Conservation (phyloP, 1,284 basidiomycete genomes). For the Pterulicium gracile region DNA sequence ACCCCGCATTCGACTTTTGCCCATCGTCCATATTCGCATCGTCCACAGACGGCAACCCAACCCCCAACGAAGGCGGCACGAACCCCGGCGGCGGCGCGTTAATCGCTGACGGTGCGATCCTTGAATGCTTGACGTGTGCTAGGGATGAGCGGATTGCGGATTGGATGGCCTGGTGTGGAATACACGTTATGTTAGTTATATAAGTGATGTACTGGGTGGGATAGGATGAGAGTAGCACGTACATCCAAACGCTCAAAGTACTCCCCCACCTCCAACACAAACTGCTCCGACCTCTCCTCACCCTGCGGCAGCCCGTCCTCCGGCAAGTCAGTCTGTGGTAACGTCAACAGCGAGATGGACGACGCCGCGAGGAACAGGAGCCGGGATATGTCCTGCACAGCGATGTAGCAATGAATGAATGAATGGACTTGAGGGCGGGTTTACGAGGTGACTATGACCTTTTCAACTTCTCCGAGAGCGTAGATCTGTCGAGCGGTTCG, state of each 20-base stretch:
- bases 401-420: too few relatives aligned
- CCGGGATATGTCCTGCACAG: constrained; percentile 58
- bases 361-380: constrained; percentile 64
- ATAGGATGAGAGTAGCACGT: constrained; percentile 23
- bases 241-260: constrained; percentile 77
- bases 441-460: constrained; percentile 36
- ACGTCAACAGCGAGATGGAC: constrained; percentile 62
- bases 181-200: too few relatives aligned
- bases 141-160: constrained; percentile 63
- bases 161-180: constrained; percentile 50
- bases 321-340: constrained; percentile 64
- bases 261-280: constrained; percentile 71
- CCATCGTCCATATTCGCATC: constrained; percentile 17
- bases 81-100: constrained; percentile 63
- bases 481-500: constrained; percentile 73
- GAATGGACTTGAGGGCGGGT: too few relatives aligned
- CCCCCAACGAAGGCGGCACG: constrained; percentile 63
- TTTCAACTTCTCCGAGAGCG: constrained; percentile 71
- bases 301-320: constrained; percentile 61
- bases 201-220: too few relatives aligned
- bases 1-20: constrained; percentile 31
- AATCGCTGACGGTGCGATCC: constrained; percentile 73
- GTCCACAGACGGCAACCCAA: constrained; percentile 44
- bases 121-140: constrained; percentile 70
- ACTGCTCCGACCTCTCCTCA: constrained; percentile 73